These are phyloP conservation scores for Sherardia arvensis DNA, from an alignment of 257 asterid species.

Conservation along the genomic window DNA sequence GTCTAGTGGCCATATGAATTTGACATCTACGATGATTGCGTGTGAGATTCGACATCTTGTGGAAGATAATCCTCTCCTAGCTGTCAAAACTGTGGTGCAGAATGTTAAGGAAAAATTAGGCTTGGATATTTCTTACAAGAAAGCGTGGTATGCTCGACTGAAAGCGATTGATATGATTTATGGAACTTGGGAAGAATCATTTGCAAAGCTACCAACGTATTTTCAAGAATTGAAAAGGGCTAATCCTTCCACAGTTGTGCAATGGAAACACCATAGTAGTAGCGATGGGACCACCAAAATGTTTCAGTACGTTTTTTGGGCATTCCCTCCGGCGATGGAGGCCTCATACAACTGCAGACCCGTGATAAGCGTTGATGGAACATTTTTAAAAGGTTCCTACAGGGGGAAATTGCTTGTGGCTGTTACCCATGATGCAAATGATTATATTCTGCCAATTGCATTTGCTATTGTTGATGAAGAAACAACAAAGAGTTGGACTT, in stretches of 20 bases:
- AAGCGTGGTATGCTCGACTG: no score
- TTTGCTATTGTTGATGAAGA: neutral
- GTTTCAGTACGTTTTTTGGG: neutral
- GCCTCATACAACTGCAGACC: neutral
- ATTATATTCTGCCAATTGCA: neutral
- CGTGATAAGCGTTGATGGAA: neutral
- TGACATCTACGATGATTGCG: neutral
- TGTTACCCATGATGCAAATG: no score
- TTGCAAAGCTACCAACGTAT: no score
- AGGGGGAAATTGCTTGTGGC: no score
- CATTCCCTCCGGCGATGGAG: neutral
- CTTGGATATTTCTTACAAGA: no score
- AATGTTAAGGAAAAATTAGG: no score
- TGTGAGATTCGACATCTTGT: neutral
- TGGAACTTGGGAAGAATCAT: neutral
- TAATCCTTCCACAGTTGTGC: neutral
- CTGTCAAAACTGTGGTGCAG: no score
- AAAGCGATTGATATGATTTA: neutral
- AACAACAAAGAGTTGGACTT: no score
- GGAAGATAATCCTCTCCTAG: no score
- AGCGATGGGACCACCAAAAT: neutral
- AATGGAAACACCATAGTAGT: neutral
- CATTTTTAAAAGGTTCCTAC: neutral
- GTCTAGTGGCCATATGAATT: neutral
- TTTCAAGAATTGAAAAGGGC: no score